Conservation (phyloP, 257 asterid species). For the Forsythia suspensa region DNA sequence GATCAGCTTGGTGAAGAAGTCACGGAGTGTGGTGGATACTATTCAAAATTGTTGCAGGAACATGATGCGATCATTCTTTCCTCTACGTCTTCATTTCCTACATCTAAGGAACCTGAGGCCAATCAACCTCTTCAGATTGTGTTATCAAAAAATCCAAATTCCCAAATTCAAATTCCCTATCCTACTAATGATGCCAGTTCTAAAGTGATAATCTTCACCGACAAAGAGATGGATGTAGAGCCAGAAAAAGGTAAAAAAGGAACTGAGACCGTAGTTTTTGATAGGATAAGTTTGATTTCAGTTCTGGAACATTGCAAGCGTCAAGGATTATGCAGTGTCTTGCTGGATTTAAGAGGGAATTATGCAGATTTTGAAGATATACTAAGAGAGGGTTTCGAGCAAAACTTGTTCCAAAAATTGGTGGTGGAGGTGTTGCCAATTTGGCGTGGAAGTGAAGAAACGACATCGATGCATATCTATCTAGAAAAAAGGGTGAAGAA, state of each 20-base stretch:
- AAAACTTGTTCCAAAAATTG: conserved; percentile 67
- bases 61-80: conserved; percentile 69
- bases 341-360: conserved; percentile 60
- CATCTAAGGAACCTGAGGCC: conserved; percentile 78
- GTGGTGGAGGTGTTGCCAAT: conserved; percentile 71
- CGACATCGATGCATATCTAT: conserved; percentile 21
- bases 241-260: conserved; percentile 41
- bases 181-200: conserved; percentile 28
- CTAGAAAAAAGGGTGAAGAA: conserved; percentile 42
- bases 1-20: conserved; percentile 62
- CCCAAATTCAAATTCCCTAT: conserved; percentile 30
- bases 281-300: conserved; percentile 41
- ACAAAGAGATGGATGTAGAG: conserved; percentile 29
- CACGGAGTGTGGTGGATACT: conserved; percentile 68
- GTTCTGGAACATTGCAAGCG: conserved; percentile 73
- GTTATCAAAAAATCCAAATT: conserved; percentile 37
- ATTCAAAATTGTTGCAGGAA: conserved; percentile 84
- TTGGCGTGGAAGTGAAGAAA: conserved; percentile 41
- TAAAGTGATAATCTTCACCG: conserved; percentile 43
- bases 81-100: conserved; percentile 32
- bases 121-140: conserved; percentile 73
- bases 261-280: conserved; percentile 41
- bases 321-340: conserved; percentile 69
- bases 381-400: conserved; percentile 62
- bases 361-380: conserved; percentile 50